Evolutionary conservation across 1,284 basidiomycete genomes (phyloP), one percentile per base, ranked within the genome.

Genomic region (Paramarasmius palmivorus): DNA sequence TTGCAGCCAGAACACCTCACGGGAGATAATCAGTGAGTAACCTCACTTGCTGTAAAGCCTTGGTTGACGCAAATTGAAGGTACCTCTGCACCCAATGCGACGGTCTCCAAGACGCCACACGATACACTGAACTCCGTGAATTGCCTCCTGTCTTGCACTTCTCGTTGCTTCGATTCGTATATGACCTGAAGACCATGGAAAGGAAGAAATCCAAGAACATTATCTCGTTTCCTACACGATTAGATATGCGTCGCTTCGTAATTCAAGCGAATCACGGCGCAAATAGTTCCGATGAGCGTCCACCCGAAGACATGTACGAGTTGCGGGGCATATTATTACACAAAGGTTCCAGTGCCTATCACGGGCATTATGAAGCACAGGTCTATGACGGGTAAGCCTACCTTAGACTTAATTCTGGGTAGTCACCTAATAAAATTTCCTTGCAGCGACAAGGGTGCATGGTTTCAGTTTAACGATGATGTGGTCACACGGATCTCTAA

Each of bases 381-480:
- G 90, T 94, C 5, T 88, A 85, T 63, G 91, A 95, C 65, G 69
- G 71, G 92, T 95, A 63, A 63, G 86, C 72, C 40, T 4, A 4
- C 5, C 44, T 36, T 42, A 40, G 40, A 19, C 54, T 26, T 14
- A 41, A 7, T 42, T 45, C 36, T 26, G 26, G 41, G 4, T 35
- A 42, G n/a, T 20, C 15, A 34, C 29, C 8, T 17, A 14, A n/a
- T n/a, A n/a, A n/a, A n/a, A n/a, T n/a, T n/a, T n/a, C n/a, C n/a
- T n/a, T 6, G 12, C 32, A 23, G 22, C 59, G 93, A 91, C 42
- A 77, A 78, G 41, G 69, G 79, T 36, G 77, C 84, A n/a, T 97
- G 94, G 94, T 94, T 88, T 65, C 83, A 87, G 57, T 96, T 92
- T 68, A 92, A 95, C 60, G 94, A 97, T 64, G 93, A 95, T 63